Evolutionary conservation across 164 flowering plant species (phyloP).

Genomic region (Piper betle): DNA sequence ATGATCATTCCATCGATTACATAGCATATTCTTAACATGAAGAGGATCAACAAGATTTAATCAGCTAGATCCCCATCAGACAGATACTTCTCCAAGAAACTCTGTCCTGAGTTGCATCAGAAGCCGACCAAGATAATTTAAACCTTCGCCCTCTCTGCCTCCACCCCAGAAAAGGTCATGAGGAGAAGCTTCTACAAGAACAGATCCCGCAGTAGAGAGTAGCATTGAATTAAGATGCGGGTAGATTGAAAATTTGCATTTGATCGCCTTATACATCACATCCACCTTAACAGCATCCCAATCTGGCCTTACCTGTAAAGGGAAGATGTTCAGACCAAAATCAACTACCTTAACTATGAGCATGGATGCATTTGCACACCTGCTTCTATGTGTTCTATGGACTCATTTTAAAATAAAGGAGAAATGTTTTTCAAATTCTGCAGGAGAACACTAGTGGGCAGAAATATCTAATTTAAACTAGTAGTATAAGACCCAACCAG

Average conservation of each 20-base stretch:
- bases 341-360: too few species aligned
- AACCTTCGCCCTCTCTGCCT: constrained; percentile 88
- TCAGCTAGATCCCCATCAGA: constrained; percentile 1
- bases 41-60: neutral
- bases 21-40: too few species aligned
- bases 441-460: neutral
- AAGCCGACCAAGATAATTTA: constrained; percentile 79
- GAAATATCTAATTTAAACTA: too few species aligned
- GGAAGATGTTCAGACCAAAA: too few species aligned
- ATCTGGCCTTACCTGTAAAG: constrained; percentile 58
- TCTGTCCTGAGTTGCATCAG: constrained; percentile 88
- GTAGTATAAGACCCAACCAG: constrained; percentile 34
- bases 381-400: too few species aligned
- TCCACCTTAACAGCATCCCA: constrained; percentile 74
- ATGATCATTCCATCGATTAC: too few species aligned
- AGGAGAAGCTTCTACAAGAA: constrained; percentile 94
- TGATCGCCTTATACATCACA: constrained; percentile 78
- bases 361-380: too few species aligned
- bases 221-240: constrained; percentile 77
- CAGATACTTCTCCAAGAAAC: constrained; percentile 48
- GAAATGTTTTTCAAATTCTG: neutral
- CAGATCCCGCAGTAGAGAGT: constrained; percentile 74
- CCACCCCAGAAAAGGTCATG: constrained; percentile 99
- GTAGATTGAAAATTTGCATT: constrained; percentile 83
- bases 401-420: too few species aligned